These are phyloP conservation scores for Aotearoamyces nothofagi DNA, from an alignment of 2,329 filamentous ascomycete genomes.

Conservation along the genomic window DNA sequence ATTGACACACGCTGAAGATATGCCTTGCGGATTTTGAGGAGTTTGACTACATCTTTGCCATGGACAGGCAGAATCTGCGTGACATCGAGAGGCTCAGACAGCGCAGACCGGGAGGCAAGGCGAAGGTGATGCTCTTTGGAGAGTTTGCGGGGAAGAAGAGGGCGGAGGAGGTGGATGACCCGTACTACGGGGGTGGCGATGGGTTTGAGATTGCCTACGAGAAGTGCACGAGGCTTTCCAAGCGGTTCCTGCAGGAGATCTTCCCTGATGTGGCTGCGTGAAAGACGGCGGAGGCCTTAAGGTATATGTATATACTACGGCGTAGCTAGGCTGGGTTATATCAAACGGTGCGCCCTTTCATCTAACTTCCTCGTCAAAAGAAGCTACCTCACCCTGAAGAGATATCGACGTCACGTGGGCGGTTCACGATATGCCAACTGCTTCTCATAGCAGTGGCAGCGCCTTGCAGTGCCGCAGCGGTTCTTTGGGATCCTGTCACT, in stretches of 20 bases:
- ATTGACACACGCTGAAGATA: constrained; percentile 25
- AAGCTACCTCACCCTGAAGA: too few species aligned
- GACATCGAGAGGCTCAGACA: constrained; percentile 47
- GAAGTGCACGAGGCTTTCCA: constrained; percentile 64
- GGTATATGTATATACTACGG: too few species aligned
- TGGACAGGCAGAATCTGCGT: constrained; percentile 73
- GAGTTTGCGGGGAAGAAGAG: constrained; percentile 7
- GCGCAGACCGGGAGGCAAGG: constrained; percentile 37
- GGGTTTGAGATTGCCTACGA: constrained; percentile 81
- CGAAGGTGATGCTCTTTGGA: constrained; percentile 69
- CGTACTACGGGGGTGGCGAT: constrained; percentile 63
- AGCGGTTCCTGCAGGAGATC: constrained; percentile 54
- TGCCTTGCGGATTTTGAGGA: constrained; percentile 56
- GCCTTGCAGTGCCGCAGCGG: too few species aligned
- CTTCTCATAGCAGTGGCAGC: too few species aligned
- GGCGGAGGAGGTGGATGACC: constrained; percentile 3
- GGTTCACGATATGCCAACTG: too few species aligned
- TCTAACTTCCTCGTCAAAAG: too few species aligned
- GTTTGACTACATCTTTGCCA: constrained; percentile 91
- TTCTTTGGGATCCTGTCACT: too few species aligned
- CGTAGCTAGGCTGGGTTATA: too few species aligned
- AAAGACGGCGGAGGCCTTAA: too few species aligned
- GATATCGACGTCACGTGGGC: too few species aligned
- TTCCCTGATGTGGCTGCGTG: constrained; percentile 24
- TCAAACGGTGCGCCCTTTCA: too few species aligned